Conservation (phyloP, 306 rosid species). For the Quercus gilva region DNA sequence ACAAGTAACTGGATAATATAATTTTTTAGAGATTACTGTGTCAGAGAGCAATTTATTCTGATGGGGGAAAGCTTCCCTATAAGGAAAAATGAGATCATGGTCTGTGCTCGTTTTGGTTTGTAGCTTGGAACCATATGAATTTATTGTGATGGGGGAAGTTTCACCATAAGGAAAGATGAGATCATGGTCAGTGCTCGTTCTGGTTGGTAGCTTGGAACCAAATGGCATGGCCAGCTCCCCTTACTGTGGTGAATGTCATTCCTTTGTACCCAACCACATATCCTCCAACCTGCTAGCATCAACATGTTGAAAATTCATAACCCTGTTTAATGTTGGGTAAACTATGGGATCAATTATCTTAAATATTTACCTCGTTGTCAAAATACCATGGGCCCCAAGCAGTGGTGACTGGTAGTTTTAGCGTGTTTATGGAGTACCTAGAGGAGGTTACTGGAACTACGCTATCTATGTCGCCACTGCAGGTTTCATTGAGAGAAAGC, state of each 20-base stretch:
- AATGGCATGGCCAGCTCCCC: constrained; percentile 69
- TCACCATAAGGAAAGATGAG: constrained; percentile 45
- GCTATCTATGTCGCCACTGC: constrained; percentile 65
- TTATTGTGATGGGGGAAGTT: constrained; percentile 25
- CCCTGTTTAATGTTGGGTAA: neutral
- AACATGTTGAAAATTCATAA: neutral
- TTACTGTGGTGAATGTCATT: constrained; percentile 41
- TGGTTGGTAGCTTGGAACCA: constrained; percentile 60
- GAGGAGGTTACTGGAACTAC: constrained; percentile 56
- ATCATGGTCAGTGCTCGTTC: constrained; percentile 47
- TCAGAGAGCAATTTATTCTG: no score
- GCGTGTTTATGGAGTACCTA: constrained; percentile 42
- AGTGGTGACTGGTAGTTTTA: constrained; percentile 28
- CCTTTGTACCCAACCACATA: constrained; percentile 55
- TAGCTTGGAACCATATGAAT: constrained; percentile 53
- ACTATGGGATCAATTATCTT: neutral
- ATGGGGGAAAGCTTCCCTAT: constrained; percentile 32
- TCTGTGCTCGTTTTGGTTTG: constrained; percentile 48
- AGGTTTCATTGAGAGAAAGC: constrained; percentile 5
- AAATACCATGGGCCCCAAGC: constrained; percentile 59
- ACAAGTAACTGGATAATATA: no score
- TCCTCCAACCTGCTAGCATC: constrained; percentile 58
- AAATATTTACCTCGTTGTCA: constrained; percentile 35
- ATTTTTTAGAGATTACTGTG: no score
- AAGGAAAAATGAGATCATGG: constrained; percentile 54